phyloP scores from a whole-genome alignment of 129 eudicot genomes.

The Gnaphalium uliginosum region DNA sequence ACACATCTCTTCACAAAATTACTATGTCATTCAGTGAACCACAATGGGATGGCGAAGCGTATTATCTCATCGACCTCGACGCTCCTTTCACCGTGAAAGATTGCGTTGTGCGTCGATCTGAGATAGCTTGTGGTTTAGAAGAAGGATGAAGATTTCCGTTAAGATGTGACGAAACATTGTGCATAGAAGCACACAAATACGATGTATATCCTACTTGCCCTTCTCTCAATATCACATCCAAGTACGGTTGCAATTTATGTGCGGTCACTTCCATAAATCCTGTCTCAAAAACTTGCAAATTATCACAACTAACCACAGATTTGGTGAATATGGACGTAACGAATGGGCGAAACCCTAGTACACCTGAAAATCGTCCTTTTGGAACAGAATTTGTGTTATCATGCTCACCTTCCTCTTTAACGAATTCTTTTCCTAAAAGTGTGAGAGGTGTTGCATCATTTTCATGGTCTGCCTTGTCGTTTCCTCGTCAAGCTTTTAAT shows the following conservation, averaged over 20 bases:
- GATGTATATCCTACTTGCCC: neutral
- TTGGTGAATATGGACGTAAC: neutral
- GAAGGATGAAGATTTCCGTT: conserved; percentile 17
- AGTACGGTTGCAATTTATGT: neutral
- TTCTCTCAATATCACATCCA: conserved; percentile 3
- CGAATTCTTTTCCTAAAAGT: neutral
- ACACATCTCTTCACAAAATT: neutral
- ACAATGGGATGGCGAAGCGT: neutral
- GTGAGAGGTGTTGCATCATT: neutral
- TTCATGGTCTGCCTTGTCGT: neutral
- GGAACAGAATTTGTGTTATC: neutral
- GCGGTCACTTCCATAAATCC: neutral
- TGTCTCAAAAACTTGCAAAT: conserved; percentile 4
- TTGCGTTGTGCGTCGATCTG: conserved; percentile 6
- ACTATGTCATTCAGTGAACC: neutral
- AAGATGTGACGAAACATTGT: conserved; percentile 20
- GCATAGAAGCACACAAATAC: conserved; percentile 39
- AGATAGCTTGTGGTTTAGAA: neutral
- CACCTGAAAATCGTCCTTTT: neutral
- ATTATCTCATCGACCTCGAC: conserved; percentile 45
- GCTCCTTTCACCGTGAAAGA: conserved; percentile 41
- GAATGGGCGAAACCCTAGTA: neutral
- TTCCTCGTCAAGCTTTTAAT: neutral
- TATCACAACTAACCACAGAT: conserved; percentile 11
- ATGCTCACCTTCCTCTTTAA: neutral